A percentile compares a stretch with the other conserved stretches of the same genome.
Evolutionary conservation across 164 flowering plant species (phyloP).

Genomic region (Vitis rotundifolia): DNA sequence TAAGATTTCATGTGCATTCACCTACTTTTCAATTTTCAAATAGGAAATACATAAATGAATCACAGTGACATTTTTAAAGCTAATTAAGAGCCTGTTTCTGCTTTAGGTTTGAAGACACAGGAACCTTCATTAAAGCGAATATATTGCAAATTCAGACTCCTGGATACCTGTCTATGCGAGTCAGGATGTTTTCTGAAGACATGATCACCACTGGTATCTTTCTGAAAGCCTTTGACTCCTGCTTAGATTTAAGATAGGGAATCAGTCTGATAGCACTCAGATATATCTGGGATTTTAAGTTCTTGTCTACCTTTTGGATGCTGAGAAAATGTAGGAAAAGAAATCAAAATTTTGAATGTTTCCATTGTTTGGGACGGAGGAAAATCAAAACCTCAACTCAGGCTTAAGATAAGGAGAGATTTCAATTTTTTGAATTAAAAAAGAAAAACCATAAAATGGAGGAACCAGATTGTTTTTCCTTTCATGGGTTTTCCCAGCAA

Average conservation of each 20-base stretch:
- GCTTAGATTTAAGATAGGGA: slow-evolving; percentile 3
- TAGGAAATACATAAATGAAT: no score
- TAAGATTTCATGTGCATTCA: no score
- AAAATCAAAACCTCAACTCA: background rate
- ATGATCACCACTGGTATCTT: slow-evolving; percentile 76
- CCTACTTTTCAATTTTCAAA: no score
- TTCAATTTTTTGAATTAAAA: background rate
- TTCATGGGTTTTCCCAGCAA: background rate
- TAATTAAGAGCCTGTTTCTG: no score
- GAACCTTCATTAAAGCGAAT: background rate
- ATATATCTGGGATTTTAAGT: no score
- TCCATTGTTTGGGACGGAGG: no score
- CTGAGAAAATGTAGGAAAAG: no score
- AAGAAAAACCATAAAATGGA: background rate
- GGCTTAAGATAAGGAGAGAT: background rate
- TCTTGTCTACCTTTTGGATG: no score
- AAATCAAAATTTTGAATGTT: no score
- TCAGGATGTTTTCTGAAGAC: slow-evolving; percentile 66
- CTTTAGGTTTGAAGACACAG: background rate
- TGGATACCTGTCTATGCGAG: slow-evolving; percentile 75
- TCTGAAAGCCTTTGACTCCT: slow-evolving; percentile 56
- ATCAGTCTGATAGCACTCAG: no score
- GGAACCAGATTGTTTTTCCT: background rate
- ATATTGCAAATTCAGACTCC: background rate
- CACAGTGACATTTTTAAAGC: no score